Conservation (phyloP, 441 rosid species). For the Theobroma grandiflorum region DNA sequence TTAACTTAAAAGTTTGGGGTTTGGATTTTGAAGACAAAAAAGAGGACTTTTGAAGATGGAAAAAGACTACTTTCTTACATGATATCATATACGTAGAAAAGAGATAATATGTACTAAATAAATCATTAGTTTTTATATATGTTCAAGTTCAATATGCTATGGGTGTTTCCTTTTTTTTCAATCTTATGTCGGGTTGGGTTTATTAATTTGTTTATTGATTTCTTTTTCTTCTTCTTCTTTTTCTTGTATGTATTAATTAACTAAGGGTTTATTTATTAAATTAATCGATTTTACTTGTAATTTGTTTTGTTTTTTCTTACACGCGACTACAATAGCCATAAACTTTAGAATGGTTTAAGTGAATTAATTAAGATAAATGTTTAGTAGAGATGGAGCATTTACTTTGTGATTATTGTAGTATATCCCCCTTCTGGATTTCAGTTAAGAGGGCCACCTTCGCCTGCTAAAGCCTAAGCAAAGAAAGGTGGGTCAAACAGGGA, state of each 20-base stretch:
- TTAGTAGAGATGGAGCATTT: constrained; percentile 1
- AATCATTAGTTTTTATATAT: not conserved
- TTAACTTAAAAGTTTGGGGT: too few species aligned
- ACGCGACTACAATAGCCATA: not conserved
- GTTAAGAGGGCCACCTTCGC: not conserved
- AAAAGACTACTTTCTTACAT: too few species aligned
- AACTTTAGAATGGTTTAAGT: constrained; percentile 4
- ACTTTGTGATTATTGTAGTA: not conserved
- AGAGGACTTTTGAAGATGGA: too few species aligned
- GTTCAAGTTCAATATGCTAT: not conserved
- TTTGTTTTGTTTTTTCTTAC: not conserved
- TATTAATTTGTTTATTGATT: not conserved
- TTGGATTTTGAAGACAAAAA: too few species aligned
- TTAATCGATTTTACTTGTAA: too few species aligned
- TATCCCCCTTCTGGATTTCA: not conserved
- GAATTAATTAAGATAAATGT: not conserved
- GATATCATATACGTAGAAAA: too few species aligned
- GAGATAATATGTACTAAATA: not conserved
- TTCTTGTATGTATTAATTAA: too few species aligned
- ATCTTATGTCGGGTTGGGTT: not conserved
- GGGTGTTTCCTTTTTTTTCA: not conserved
- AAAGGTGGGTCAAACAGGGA: not conserved
- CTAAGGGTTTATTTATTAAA: too few species aligned
- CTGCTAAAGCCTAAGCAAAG: constrained; percentile 2
- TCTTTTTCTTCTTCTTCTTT: not conserved